Base-by-base conservation (phyloP, 805 yeast species). In the Yarrowia sp. region DNA sequence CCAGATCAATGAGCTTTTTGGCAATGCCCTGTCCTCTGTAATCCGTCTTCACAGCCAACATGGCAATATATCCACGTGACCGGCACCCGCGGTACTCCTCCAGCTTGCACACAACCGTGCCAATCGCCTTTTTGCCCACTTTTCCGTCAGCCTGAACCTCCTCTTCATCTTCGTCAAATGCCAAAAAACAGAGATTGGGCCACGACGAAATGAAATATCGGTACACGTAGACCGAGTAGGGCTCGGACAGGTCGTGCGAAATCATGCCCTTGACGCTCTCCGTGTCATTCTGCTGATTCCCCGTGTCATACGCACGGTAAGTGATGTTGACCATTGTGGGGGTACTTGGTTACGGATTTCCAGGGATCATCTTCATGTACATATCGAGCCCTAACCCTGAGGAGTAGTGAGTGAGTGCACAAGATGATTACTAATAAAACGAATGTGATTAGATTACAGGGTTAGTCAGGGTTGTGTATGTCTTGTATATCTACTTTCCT, bases 201-300 rank as follows among this genome's bases (percentile, higher is more conserved):
- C 98, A 93, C 72, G 87, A 88, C 73, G 89, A 89, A 50, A 95
- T 79, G 75, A 95, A 95, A 79, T 89, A 95, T 75, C 97, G 84
- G 77, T 93, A 95, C 2, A 95, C 98, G 74, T 91, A 95, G 19
- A 91, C 84, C 4, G 98, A 93, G 76, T 95, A 95, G 0, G 99
- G 98, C 77, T 95, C 99, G 36, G 95, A 88, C 46, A 95, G 80
- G 76, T 93, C 95, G 12, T 80, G 81, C 47, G 88, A 85, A 12
- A 94, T 87, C 56, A 94, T 81, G 12, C 75, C 74, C 72, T 74
- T 76, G 61, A 80, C 77, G 12, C 70, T 72, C 14, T 68, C 72
- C 15, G 79, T 74, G 47, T 79, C 81, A 20, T 34, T 60, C 63
- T 76, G 79, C 39, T 73, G 73, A 19, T 72, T 56, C 15, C 49